phyloP scores from a whole-genome alignment of 306 rosid species.

The Aeschynomene evenia region DNA sequence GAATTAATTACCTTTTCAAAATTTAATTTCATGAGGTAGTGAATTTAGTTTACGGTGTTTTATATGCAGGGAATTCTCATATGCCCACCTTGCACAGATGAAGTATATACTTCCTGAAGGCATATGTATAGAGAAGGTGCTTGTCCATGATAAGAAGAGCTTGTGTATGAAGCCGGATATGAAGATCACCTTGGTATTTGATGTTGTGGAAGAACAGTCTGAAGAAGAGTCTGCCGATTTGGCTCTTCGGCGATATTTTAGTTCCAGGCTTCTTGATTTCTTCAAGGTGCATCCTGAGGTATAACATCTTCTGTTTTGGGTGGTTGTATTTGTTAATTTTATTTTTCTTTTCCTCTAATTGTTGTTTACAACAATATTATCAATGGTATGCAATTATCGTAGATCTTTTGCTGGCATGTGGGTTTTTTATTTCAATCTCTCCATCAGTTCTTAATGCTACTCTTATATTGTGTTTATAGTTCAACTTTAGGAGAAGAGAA shows the following conservation, averaged over 20 bases:
- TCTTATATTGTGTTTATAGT: too few species aligned
- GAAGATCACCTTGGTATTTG: constrained; percentile 51
- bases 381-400: constrained; percentile 5
- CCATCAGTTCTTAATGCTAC: background rate
- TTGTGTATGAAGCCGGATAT: constrained; percentile 61
- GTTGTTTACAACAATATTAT: background rate
- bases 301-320: background rate
- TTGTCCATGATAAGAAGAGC: constrained; percentile 51
- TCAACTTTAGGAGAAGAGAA: too few species aligned
- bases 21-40: background rate
- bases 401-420: background rate
- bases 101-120: constrained; percentile 64
- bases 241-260: constrained; percentile 49
- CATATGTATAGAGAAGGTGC: constrained; percentile 41
- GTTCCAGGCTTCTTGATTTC: constrained; percentile 50
- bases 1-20: background rate
- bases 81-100: constrained; percentile 62
- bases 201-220: constrained; percentile 43
- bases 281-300: constrained; percentile 60
- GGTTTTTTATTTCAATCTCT: background rate
- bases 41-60: constrained; percentile 19
- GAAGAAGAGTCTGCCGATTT: constrained; percentile 38
- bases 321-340: background rate
- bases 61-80: constrained; percentile 52
- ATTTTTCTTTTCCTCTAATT: background rate